A percentile compares a stretch with the other conserved stretches of the same genome.
phyloP scores from a whole-genome alignment of 345 rosid species.

The Gossypioides kirkii region DNA sequence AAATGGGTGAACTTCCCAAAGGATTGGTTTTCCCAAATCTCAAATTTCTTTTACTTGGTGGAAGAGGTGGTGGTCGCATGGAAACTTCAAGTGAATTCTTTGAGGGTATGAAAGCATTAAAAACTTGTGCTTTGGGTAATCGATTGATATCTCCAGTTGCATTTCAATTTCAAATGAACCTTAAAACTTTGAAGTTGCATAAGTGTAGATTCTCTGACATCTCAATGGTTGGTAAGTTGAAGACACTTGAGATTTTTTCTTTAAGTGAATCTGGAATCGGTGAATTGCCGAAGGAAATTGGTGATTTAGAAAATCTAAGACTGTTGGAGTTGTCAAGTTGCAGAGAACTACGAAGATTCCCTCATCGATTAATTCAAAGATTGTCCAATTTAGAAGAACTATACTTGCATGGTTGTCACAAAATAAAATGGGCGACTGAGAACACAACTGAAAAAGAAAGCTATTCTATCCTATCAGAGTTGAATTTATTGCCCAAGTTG shows the following conservation, averaged over 20 bases:
- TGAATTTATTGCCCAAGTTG: not conserved
- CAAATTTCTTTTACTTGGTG: not conserved
- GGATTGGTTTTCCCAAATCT: not conserved
- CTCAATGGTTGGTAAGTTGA: not conserved
- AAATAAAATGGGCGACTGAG: not conserved
- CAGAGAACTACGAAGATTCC: not conserved
- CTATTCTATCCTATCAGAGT: not conserved
- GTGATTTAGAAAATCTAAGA: not conserved
- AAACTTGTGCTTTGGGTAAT: not conserved
- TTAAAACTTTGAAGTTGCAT: not conserved
- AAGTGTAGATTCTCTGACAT: not conserved
- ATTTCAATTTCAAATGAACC: not conserved
- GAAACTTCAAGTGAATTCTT: not conserved
- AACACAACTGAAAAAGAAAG: not conserved
- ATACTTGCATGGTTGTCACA: not conserved
- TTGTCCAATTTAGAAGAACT: not conserved
- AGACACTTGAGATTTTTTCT: not conserved
- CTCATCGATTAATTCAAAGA: not conserved
- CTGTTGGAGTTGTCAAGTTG: not conserved
- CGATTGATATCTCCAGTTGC: too few species aligned
- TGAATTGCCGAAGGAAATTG: not conserved
- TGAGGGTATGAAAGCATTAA: not conserved
- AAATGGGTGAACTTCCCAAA: not conserved
- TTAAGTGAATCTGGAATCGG: not conserved
- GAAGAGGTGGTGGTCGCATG: not conserved